These are phyloP conservation scores for Syzygium syzygioides DNA, from an alignment of 441 rosid genomes.

Conservation along the genomic window DNA sequence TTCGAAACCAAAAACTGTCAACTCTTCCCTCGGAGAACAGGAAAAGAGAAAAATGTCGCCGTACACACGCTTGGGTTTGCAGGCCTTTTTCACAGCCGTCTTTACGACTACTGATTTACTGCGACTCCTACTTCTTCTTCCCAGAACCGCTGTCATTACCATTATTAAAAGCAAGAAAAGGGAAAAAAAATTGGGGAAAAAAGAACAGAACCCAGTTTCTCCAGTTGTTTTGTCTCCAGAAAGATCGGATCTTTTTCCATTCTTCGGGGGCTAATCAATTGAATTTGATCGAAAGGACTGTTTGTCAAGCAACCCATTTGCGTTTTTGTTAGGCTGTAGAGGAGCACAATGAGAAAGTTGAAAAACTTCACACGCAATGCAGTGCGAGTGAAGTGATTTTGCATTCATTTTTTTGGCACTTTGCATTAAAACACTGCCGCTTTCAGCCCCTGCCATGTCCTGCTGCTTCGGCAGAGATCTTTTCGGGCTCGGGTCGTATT, in stretches of 20 bases:
- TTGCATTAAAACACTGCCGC: background rate
- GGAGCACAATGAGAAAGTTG: background rate
- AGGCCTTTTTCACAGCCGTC: background rate
- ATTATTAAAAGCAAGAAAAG: background rate
- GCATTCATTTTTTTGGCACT: background rate
- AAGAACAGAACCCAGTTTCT: background rate
- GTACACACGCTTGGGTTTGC: background rate
- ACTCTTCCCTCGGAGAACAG: background rate
- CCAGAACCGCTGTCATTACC: background rate
- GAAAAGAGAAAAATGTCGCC: background rate
- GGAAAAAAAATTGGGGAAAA: background rate
- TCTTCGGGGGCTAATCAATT: background rate
- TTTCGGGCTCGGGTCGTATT: background rate
- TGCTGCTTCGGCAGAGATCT: background rate
- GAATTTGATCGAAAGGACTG: background rate
- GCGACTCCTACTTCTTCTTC: background rate
- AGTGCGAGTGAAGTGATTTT: background rate
- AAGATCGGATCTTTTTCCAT: background rate
- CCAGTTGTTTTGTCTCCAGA: background rate
- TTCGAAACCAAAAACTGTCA: background rate
- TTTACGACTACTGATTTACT: background rate
- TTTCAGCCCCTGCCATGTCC: background rate
- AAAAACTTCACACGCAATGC: background rate
- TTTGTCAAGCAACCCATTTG: background rate
- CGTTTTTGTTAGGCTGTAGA: background rate